phyloP scores from a whole-genome alignment of 352 stramenopile genomes.

The Phytophthora melonis region DNA sequence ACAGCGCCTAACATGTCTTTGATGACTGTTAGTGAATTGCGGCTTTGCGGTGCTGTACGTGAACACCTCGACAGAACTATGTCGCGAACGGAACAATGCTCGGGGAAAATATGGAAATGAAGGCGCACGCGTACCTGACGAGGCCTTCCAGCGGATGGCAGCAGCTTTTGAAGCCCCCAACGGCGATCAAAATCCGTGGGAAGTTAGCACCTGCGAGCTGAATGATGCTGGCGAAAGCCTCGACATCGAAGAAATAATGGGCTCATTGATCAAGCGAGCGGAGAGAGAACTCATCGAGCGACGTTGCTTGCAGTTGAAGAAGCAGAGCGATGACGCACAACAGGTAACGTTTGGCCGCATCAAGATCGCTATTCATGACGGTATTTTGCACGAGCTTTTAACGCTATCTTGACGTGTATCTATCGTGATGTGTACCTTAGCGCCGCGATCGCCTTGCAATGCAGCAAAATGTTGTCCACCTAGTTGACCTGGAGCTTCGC shows the following conservation, averaged over 20 bases:
- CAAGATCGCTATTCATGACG: neutral
- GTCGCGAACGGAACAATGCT: conserved; percentile 51
- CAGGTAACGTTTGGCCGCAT: conserved; percentile 24
- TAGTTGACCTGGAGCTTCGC: conserved; percentile 65
- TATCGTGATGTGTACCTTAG: conserved; percentile 24
- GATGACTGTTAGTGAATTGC: conserved; percentile 39
- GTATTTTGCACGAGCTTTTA: too few species aligned
- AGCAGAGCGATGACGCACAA: conserved; percentile 7
- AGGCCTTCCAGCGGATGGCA: conserved; percentile 61
- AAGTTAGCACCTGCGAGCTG: conserved; percentile 39
- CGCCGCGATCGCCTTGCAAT: conserved; percentile 42
- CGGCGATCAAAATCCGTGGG: conserved; percentile 36
- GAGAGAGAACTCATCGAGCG: conserved; percentile 17
- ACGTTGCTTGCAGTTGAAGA: neutral
- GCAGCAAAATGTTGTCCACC: conserved; percentile 47
- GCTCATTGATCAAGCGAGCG: conserved; percentile 28
- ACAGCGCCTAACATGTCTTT: conserved; percentile 31
- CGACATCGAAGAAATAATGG: conserved; percentile 21
- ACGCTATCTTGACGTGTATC: too few species aligned
- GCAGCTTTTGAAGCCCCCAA: conserved; percentile 54
- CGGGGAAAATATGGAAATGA: conserved; percentile 17
- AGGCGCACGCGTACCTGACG: conserved; percentile 45
- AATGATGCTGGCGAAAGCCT: neutral
- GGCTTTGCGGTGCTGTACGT: conserved; percentile 62
- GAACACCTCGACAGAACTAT: conserved; percentile 39